Evolutionary conservation across 495 filamentous ascomycete genomes (phyloP).

Genomic region (Geopyxis carbonaria): DNA sequence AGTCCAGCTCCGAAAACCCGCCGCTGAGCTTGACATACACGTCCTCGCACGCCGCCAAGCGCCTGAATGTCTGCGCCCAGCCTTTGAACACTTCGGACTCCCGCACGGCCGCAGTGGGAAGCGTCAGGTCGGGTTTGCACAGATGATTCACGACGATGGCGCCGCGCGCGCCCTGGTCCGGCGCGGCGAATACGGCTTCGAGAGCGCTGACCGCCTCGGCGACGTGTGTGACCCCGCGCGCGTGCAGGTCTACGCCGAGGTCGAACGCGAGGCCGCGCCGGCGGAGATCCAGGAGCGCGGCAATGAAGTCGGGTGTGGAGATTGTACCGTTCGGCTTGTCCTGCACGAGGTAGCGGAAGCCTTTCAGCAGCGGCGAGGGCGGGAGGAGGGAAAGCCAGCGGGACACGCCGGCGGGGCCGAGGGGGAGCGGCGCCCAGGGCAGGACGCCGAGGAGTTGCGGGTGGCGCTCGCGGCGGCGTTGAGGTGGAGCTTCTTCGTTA

Average conservation of each 20-base stretch:
- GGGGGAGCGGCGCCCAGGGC: conserved; percentile 63
- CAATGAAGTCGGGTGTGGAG: conserved; percentile 42
- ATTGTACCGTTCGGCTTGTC: conserved; percentile 50
- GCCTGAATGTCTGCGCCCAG: conserved; percentile 25
- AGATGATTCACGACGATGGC: no score
- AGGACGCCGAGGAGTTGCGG: conserved; percentile 44
- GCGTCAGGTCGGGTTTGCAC: conserved; percentile 63
- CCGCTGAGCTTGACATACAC: conserved; percentile 86
- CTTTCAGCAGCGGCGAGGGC: conserved; percentile 61
- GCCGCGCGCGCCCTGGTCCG: no score
- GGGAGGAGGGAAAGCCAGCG: no score
- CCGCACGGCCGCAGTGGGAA: conserved; percentile 12
- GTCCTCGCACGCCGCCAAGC: conserved; percentile 36
- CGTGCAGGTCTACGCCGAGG: conserved; percentile 58
- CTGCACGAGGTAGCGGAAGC: conserved; percentile 54
- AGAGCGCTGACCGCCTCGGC: no score
- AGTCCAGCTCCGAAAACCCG: conserved; percentile 52
- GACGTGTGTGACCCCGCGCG: conserved; percentile 51
- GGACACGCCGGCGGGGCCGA: conserved; percentile 34
- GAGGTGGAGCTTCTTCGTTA: no score
- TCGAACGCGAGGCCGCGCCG: conserved; percentile 52
- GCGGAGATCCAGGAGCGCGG: conserved; percentile 51
- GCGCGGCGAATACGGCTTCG: no score
- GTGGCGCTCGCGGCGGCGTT: no score
- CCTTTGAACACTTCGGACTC: conserved; percentile 24